Evolutionary conservation across 208 protist species (phyloP).

Genomic region (Crithidia bombi): DNA sequence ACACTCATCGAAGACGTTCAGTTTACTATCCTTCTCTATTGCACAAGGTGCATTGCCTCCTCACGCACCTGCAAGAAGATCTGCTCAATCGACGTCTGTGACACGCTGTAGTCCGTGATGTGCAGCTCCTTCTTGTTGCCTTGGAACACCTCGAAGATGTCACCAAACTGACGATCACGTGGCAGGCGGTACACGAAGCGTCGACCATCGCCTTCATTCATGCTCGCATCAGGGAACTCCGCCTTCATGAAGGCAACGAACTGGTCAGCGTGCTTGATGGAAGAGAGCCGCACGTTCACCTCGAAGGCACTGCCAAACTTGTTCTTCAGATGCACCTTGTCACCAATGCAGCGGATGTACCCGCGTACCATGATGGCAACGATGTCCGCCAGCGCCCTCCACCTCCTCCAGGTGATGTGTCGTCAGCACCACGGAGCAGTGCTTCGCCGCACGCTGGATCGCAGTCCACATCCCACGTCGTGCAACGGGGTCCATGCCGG

Average conservation of each 20-base stretch:
- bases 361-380: slow-evolving; percentile 87
- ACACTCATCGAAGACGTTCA: too few species aligned
- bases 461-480: slow-evolving; percentile 72
- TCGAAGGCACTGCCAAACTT: slow-evolving; percentile 75
- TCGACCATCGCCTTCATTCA: slow-evolving; percentile 37
- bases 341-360: slow-evolving; percentile 79
- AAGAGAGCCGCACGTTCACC: slow-evolving; percentile 38
- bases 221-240: slow-evolving; percentile 34
- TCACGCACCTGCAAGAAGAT: slow-evolving; percentile 55
- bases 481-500: slow-evolving; percentile 70
- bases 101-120: slow-evolving; percentile 75
- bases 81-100: slow-evolving; percentile 79
- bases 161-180: slow-evolving; percentile 28
- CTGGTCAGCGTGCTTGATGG: slow-evolving; percentile 19
- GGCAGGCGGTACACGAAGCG: slow-evolving; percentile 51
- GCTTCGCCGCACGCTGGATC: slow-evolving; percentile 54
- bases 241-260: slow-evolving; percentile 22
- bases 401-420: slow-evolving; percentile 95
- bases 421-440: slow-evolving; percentile 86
- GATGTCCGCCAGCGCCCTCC: slow-evolving; percentile 76
- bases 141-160: slow-evolving; percentile 44
- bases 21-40: too few species aligned
- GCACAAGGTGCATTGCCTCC: slow-evolving; percentile 22
- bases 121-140: slow-evolving; percentile 26
- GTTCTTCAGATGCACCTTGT: slow-evolving; percentile 69